A percentile compares a stretch with the other conserved stretches of the same genome.
Evolutionary conservation across 2,329 filamentous ascomycete species (phyloP).

Genomic region (Paecilomyces variotii): DNA sequence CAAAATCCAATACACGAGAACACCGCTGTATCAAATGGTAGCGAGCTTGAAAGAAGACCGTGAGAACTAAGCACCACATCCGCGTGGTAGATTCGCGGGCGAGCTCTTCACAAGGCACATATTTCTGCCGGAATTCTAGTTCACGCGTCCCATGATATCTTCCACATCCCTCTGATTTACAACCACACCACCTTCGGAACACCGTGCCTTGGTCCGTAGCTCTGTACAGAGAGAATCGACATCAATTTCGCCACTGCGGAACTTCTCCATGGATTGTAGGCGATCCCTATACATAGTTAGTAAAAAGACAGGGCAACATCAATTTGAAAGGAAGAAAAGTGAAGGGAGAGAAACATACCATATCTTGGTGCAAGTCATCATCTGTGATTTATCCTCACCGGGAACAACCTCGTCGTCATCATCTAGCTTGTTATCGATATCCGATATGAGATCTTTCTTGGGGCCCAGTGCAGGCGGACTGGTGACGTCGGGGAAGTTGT

Average conservation of each 20-base stretch:
- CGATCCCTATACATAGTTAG: slow-evolving; percentile 66
- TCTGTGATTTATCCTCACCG: slow-evolving; percentile 51
- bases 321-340: not conserved
- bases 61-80: not conserved
- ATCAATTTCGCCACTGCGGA: slow-evolving; percentile 85
- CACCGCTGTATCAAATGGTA: slow-evolving; percentile 1
- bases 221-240: slow-evolving; percentile 89
- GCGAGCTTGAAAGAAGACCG: not conserved
- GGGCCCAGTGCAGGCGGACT: slow-evolving; percentile 24
- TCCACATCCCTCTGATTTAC: slow-evolving; percentile 87
- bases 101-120: not conserved
- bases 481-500: slow-evolving; percentile 41
- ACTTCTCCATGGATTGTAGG: slow-evolving; percentile 76
- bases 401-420: slow-evolving; percentile 62
- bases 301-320: slow-evolving; percentile 6
- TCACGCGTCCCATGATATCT: slow-evolving; percentile 52
- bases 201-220: slow-evolving; percentile 90
- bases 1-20: slow-evolving; percentile 7
- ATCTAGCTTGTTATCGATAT: slow-evolving; percentile 64
- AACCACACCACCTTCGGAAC: slow-evolving; percentile 78
- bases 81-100: not conserved
- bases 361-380: slow-evolving; percentile 82
- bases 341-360: slow-evolving; percentile 57
- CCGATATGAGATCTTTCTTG: slow-evolving; percentile 65
- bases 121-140: slow-evolving; percentile 9